Evolutionary conservation across 129 eudicot genomes (phyloP).

Genomic region (Escallonia herrerae): DNA sequence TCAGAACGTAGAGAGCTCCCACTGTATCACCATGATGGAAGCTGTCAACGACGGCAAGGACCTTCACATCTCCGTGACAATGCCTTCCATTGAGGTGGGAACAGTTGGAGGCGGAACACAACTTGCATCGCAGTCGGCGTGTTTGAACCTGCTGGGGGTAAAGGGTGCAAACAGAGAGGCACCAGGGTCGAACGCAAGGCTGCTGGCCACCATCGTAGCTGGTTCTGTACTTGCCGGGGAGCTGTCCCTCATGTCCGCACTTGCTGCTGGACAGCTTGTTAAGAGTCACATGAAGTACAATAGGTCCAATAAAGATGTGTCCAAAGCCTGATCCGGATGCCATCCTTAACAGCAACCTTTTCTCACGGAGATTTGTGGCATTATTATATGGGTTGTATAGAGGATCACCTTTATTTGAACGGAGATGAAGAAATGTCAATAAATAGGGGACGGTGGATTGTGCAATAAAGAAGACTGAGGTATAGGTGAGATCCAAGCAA

Average conservation of each 20-base stretch:
- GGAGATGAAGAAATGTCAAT: neutral
- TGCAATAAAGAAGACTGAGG: too few species aligned
- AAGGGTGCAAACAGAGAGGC: slow-evolving; percentile 47
- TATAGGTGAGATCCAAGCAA: too few species aligned
- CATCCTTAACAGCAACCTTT: too few species aligned
- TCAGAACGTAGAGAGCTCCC: slow-evolving; percentile 60
- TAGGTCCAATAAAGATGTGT: slow-evolving; percentile 38
- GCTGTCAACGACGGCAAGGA: slow-evolving; percentile 56
- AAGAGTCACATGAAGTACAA: slow-evolving; percentile 71
- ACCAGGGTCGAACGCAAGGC: slow-evolving; percentile 45
- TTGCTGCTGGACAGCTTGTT: slow-evolving; percentile 54
- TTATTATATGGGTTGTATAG: neutral
- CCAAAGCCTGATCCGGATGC: slow-evolving; percentile 8
- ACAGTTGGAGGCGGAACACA: slow-evolving; percentile 64
- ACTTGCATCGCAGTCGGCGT: slow-evolving; percentile 52
- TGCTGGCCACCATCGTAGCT: slow-evolving; percentile 46
- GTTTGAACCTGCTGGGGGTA: slow-evolving; percentile 52
- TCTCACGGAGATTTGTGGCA: neutral
- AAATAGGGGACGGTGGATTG: too few species aligned
- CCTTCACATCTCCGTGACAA: slow-evolving; percentile 55
- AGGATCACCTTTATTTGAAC: neutral
- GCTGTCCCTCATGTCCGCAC: slow-evolving; percentile 49
- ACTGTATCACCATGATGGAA: slow-evolving; percentile 75
- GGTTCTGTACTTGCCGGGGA: slow-evolving; percentile 58
- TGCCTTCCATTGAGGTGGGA: slow-evolving; percentile 61